These are phyloP conservation scores for Takakia lepidozioides DNA, from an alignment of 225 moss, liverwort and hornwort species.

Conservation along the genomic window DNA sequence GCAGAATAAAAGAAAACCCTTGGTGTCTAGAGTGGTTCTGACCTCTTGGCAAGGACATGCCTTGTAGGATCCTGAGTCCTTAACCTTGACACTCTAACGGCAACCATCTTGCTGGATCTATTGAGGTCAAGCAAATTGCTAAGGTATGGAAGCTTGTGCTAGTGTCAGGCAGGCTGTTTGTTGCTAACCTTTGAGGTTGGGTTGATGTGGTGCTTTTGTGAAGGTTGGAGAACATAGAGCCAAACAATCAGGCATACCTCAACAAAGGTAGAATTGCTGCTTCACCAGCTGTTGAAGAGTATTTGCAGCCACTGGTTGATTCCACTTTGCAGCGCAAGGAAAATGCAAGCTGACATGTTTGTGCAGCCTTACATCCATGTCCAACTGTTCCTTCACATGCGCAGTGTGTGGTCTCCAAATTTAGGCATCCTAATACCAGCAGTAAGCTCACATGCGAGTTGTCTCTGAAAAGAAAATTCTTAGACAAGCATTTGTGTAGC, in stretches of 20 bases:
- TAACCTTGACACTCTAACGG: neutral
- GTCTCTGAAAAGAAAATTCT: no score
- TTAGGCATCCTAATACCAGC: no score
- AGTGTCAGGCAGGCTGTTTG: no score
- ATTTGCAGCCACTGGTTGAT: slow-evolving; percentile 25
- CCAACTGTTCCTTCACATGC: no score
- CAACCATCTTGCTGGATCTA: neutral
- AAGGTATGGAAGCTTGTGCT: no score
- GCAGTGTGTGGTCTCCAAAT: no score
- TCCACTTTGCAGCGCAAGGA: neutral
- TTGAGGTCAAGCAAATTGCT: no score
- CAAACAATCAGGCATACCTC: slow-evolving; percentile 74
- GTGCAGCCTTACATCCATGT: no score
- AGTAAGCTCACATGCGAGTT: no score
- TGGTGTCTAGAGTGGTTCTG: no score
- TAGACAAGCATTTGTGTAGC: no score
- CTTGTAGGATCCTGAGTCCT: neutral
- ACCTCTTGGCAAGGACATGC: neutral
- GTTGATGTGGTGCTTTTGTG: neutral
- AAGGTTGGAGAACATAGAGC: slow-evolving; percentile 80
- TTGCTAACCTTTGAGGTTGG: no score
- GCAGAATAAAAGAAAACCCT: neutral
- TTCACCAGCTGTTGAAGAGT: slow-evolving; percentile 38
- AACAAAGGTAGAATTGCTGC: slow-evolving; percentile 55
- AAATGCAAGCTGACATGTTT: neutral